Conservation (phyloP, 768 basidiomycete genomes). For the Podaxis pistillaris region DNA sequence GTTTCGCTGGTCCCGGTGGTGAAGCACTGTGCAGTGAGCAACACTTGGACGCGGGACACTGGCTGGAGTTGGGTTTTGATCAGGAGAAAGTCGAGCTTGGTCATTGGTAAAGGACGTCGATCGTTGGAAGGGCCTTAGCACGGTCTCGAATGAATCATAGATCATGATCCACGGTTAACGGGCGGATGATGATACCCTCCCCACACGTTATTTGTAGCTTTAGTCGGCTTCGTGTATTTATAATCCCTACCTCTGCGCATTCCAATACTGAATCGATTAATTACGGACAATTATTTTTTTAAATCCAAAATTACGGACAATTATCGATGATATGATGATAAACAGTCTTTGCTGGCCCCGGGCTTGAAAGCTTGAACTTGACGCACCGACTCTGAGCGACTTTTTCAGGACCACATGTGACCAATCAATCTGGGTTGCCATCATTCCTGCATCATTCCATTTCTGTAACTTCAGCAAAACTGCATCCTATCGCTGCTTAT, state of each 20-base stretch:
- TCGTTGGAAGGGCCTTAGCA: background rate
- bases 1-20: conserved; percentile 58
- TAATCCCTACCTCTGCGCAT: background rate
- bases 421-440: background rate
- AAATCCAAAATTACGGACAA: background rate
- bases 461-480: background rate
- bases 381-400: background rate
- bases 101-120: conserved; percentile 53
- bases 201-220: background rate
- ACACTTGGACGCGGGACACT: conserved; percentile 30
- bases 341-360: background rate
- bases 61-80: conserved; percentile 68
- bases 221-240: background rate
- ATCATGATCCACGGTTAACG: no score
- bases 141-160: no score
- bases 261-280: background rate
- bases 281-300: background rate
- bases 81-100: conserved; percentile 46
- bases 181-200: no score
- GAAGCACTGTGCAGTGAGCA: conserved; percentile 33
- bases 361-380: background rate
- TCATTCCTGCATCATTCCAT: background rate
- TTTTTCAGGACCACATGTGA: background rate
- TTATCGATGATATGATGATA: background rate
- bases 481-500: background rate